Conservation (phyloP, 2,329 filamentous ascomycete species). For the Monosporascus sp. region DNA sequence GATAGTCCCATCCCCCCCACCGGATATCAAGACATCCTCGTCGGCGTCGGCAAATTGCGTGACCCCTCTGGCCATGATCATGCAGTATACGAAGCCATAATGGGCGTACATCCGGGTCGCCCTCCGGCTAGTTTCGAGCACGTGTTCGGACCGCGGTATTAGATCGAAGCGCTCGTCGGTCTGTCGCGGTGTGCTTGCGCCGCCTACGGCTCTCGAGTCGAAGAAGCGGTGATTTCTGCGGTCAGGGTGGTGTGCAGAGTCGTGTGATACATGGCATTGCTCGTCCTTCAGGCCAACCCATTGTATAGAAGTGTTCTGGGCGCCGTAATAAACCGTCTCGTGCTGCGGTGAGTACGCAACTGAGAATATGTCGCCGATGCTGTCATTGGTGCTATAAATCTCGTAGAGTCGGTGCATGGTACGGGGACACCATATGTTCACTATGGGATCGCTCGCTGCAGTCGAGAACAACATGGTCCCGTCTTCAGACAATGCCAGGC, state of each 20-base stretch:
- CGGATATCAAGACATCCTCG: conserved; percentile 81
- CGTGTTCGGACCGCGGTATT: conserved; percentile 48
- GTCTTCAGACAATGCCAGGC: conserved; percentile 73
- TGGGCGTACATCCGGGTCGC: conserved; percentile 87
- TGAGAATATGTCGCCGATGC: conserved; percentile 88
- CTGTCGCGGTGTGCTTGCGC: conserved; percentile 69
- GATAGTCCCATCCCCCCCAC: conserved; percentile 88
- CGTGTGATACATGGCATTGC: conserved; percentile 51
- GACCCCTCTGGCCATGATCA: conserved; percentile 74
- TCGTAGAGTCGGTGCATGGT: conserved; percentile 76
- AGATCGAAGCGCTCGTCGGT: conserved; percentile 52
- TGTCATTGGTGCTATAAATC: conserved; percentile 88
- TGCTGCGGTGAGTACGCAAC: conserved; percentile 79
- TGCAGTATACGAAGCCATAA: conserved; percentile 93
- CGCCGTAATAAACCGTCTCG: conserved; percentile 83
- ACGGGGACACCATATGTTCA: conserved; percentile 86
- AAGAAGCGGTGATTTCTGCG: conserved; percentile 84
- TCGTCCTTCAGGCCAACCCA: conserved; percentile 76
- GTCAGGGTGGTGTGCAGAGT: conserved; percentile 66
- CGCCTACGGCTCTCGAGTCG: conserved; percentile 82
- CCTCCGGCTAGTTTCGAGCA: conserved; percentile 75
- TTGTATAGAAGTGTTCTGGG: conserved; percentile 91
- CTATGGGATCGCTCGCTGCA: conserved; percentile 77
- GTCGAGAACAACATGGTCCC: conserved; percentile 79
- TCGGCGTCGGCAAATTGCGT: conserved; percentile 63